Evolutionary conservation across 2,329 filamentous ascomycete species (phyloP).

Genomic region (Cytospora chrysosperma): DNA sequence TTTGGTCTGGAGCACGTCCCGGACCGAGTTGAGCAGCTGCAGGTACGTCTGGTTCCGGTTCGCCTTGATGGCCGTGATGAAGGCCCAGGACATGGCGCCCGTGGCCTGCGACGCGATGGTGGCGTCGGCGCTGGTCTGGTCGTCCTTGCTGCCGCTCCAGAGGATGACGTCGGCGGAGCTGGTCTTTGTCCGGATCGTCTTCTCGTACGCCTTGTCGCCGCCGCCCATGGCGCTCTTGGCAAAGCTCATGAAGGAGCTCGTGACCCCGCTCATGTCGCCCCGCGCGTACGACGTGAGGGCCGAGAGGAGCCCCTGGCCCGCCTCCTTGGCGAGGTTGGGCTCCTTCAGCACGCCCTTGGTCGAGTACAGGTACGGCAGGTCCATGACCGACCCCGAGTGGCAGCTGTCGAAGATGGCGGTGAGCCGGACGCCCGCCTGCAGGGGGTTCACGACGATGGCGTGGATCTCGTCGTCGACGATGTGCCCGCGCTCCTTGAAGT

Average conservation of each 20-base stretch:
- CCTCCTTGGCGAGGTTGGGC: conserved; percentile 78
- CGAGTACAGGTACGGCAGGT: conserved; percentile 77
- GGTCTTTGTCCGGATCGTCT: conserved; percentile 84
- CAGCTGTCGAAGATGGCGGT: conserved; percentile 82
- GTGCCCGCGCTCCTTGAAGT: conserved; percentile 67
- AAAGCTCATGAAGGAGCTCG: conserved; percentile 75
- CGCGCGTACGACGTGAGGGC: conserved; percentile 77
- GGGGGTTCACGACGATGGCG: conserved; percentile 70
- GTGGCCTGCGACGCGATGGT: conserved; percentile 86
- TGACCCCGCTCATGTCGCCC: conserved; percentile 80
- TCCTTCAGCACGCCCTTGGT: conserved; percentile 79
- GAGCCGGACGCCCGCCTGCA: conserved; percentile 80
- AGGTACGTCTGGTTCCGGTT: conserved; percentile 96
- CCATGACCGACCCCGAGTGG: conserved; percentile 74
- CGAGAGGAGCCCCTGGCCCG: conserved; percentile 68
- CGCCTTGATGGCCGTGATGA: conserved; percentile 86
- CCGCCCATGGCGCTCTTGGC: conserved; percentile 85
- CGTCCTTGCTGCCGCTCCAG: conserved; percentile 96
- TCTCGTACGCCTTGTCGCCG: conserved; percentile 71
- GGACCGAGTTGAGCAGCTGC: conserved; percentile 90
- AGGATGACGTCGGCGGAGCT: conserved; percentile 94
- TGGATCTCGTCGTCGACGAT: conserved; percentile 81
- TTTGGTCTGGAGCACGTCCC: conserved; percentile 80
- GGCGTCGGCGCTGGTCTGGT: conserved; percentile 92
- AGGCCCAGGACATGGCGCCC: conserved; percentile 97